Conservation (phyloP, 148 eudicot genomes). For the Agrostemma githago region DNA sequence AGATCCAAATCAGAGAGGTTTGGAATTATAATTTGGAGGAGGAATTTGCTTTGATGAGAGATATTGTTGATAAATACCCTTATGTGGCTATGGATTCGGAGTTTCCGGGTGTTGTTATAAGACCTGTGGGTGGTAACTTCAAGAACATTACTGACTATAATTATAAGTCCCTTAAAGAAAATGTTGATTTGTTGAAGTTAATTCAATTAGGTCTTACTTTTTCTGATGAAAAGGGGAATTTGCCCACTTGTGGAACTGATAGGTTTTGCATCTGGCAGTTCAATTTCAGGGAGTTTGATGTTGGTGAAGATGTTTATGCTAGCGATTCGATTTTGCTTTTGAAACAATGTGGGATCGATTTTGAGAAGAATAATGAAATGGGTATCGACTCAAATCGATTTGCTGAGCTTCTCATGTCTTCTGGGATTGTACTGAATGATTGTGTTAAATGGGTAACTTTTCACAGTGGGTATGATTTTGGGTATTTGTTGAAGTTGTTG, state of each 20-base stretch:
- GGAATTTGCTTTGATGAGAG: conserved; percentile 33
- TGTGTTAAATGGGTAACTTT: conserved; percentile 38
- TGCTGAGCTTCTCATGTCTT: conserved; percentile 46
- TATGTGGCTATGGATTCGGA: conserved; percentile 49
- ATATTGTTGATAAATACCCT: conserved; percentile 37
- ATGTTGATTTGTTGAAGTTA: conserved; percentile 47
- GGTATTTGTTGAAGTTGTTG: conserved; percentile 39
- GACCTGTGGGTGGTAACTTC: conserved; percentile 39
- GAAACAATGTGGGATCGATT: conserved; percentile 45
- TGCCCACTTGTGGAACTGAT: conserved; percentile 42
- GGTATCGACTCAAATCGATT: conserved; percentile 41
- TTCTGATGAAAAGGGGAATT: conserved; percentile 38
- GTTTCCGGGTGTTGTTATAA: conserved; percentile 41
- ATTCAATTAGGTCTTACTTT: conserved; percentile 42
- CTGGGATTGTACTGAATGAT: conserved; percentile 44
- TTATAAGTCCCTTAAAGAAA: conserved; percentile 38
- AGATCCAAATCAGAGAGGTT: conserved; percentile 43
- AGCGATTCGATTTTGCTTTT: conserved; percentile 41
- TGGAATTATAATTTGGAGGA: conserved; percentile 39
- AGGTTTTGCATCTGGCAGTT: conserved; percentile 45
- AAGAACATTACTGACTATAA: conserved; percentile 39
- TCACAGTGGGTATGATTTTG: conserved; percentile 50
- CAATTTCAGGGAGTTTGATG: conserved; percentile 44
- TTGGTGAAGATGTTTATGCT: conserved; percentile 40
- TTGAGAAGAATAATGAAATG: conserved; percentile 33